Percentiles rank a stretch among this genome's conserved stretches.
Evolutionary conservation across 805 yeast genomes (phyloP).

Genomic region (Wickerhamomyces subpelliculosus): DNA sequence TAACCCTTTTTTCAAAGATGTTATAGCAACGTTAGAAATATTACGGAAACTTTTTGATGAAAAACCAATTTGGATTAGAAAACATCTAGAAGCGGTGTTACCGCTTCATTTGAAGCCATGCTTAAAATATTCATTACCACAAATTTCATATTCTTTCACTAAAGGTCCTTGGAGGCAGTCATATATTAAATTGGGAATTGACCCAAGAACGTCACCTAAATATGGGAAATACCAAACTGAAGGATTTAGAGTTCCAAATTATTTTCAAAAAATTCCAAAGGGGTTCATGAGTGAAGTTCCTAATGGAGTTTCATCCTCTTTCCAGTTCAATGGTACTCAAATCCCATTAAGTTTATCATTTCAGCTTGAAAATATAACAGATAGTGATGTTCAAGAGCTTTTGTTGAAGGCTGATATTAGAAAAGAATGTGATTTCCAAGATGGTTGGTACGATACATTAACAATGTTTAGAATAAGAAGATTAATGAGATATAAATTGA

Average conservation of each 20-base stretch:
- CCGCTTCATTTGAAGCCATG: slow-evolving; percentile 38
- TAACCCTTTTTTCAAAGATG: slow-evolving; percentile 19
- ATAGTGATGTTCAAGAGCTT: slow-evolving; percentile 47
- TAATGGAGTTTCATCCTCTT: slow-evolving; percentile 34
- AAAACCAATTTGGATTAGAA: slow-evolving; percentile 83
- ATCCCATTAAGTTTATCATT: slow-evolving; percentile 65
- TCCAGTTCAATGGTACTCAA: slow-evolving; percentile 65
- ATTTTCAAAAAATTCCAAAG: slow-evolving; percentile 23
- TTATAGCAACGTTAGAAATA: slow-evolving; percentile 22
- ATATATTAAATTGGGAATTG: slow-evolving; percentile 69
- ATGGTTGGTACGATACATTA: slow-evolving; percentile 74
- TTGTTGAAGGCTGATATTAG: slow-evolving; percentile 33
- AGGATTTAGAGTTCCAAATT: slow-evolving; percentile 44
- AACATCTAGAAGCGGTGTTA: slow-evolving; percentile 53
- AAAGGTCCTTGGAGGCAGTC: slow-evolving; percentile 96
- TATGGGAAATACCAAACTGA: slow-evolving; percentile 77
- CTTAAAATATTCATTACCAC: slow-evolving; percentile 74
- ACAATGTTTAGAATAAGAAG: slow-evolving; percentile 60
- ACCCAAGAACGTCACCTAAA: slow-evolving; percentile 53
- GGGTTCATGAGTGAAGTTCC: slow-evolving; percentile 26
- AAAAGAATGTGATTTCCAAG: slow-evolving; percentile 44
- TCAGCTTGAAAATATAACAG: slow-evolving; percentile 74
- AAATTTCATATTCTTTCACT: slow-evolving; percentile 71
- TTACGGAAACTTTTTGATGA: slow-evolving; percentile 44
- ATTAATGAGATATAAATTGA: slow-evolving; percentile 66